Evolutionary conservation across 495 filamentous ascomycete genomes (phyloP), one percentile per base, ranked within the genome.

Genomic region (Annulohypoxylon stygium): DNA sequence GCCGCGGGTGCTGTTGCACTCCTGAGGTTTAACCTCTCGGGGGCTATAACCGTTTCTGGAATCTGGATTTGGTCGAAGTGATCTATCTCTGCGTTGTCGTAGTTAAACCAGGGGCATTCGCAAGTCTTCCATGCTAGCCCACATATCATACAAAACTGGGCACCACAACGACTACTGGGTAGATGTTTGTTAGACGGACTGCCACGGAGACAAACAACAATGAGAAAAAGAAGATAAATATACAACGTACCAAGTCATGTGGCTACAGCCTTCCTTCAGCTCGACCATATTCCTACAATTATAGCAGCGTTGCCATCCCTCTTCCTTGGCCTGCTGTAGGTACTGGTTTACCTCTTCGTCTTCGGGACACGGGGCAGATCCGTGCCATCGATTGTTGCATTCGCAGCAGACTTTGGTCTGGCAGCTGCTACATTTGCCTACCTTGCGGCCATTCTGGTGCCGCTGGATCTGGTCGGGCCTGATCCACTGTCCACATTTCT

Each of bases 131-230:
- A 95, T 69, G 89, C 89, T 25, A 80, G 74, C 11, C 91, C 93
- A 74, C 93, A 97, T 37, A 91, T 84, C 87, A 93, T 92, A 81
- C 93, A 97, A 79, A 94, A 95, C 73, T 94, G 88, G 23, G 92
- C 93, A 57, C 87, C 89, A 77, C 93, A 95, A 60, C 89, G 92
- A 79, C 91, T 90, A 2, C 30, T 30, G 3, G 30, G 30, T 30
- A 65, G 23, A 53, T 62, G 0, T 30, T 59, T 47, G 43, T 47
- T 47, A 47, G 75, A 78, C 39, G 78, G 69, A 34, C 26, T 34
- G 9, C 12, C 50, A 47, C 43, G 16, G 20, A 39, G 26, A 34
- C 12, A 4, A n/a, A 30, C 30, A 5, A 26, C 16, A 54, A 12
- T 33, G 37, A 30, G 12, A n/a, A 45, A 41, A 70, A 33, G 68